Conservation (phyloP, 2,329 filamentous ascomycete species). For the Pseudodiploospora longispora region DNA sequence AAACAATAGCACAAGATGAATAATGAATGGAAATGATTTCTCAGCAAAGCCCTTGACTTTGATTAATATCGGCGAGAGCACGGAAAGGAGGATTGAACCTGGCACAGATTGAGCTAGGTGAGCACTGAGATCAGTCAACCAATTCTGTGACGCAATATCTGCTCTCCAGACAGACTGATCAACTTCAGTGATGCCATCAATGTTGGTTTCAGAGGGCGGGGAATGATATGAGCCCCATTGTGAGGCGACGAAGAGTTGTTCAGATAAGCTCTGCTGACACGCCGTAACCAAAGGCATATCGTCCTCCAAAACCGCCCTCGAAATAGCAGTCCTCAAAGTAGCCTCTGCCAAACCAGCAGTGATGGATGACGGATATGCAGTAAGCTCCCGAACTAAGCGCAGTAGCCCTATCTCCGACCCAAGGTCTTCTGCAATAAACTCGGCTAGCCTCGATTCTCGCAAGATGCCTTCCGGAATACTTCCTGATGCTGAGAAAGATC, state of each 20-base stretch:
- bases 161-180: slow-evolving; percentile 23
- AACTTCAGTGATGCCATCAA: slow-evolving; percentile 4
- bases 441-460: slow-evolving; percentile 48
- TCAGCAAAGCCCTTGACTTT: slow-evolving; percentile 63
- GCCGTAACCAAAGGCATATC: slow-evolving; percentile 41
- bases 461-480: slow-evolving; percentile 53
- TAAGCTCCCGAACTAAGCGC: slow-evolving; percentile 51
- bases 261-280: slow-evolving; percentile 43
- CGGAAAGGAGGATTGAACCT: slow-evolving; percentile 59
- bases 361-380: slow-evolving; percentile 44
- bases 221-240: slow-evolving; percentile 48
- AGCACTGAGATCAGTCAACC: slow-evolving; percentile 55
- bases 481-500: slow-evolving; percentile 72
- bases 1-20: slow-evolving; percentile 70
- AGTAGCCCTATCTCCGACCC: slow-evolving; percentile 58
- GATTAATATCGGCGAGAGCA: slow-evolving; percentile 57
- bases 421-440: slow-evolving; percentile 36
- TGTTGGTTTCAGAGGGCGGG: slow-evolving; percentile 43
- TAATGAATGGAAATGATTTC: slow-evolving; percentile 70
- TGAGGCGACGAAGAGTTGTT: slow-evolving; percentile 45
- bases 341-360: slow-evolving; percentile 54
- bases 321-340: slow-evolving; percentile 48
- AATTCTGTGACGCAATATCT: slow-evolving; percentile 38
- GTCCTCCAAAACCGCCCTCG: slow-evolving; percentile 39
- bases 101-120: slow-evolving; percentile 51